A percentile compares a stretch with the other conserved stretches of the same genome.
Evolutionary conservation across 164 flowering plant genomes (phyloP).

Genomic region (Cinnamomum chago): DNA sequence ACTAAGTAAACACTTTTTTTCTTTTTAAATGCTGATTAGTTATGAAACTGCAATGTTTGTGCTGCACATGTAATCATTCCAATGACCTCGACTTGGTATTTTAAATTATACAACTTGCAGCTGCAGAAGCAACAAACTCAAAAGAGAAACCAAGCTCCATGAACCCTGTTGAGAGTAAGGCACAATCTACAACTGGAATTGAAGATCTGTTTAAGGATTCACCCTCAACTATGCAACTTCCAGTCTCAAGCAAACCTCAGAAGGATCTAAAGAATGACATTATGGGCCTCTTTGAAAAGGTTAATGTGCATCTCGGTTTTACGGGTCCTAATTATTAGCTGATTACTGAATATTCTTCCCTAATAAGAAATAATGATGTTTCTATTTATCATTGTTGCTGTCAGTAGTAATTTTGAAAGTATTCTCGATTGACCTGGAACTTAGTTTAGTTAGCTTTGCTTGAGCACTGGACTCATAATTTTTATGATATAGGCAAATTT

Average conservation of each 20-base stretch:
- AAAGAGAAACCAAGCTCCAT: constrained; percentile 39
- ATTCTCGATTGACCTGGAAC: not conserved
- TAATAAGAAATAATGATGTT: not conserved
- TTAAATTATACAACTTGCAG: constrained; percentile 29
- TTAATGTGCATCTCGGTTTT: not conserved
- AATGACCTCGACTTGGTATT: not conserved
- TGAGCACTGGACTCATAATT: not conserved
- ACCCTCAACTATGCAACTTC: constrained; percentile 21
- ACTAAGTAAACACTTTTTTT: too few species aligned
- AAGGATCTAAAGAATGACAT: constrained; percentile 88
- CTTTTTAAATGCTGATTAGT: not conserved
- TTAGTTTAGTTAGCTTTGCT: not conserved
- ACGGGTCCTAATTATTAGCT: not conserved
- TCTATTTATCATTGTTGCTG: not conserved
- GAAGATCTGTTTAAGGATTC: constrained; percentile 72
- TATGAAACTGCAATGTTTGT: not conserved
- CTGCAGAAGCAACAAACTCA: constrained; percentile 56
- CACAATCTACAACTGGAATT: constrained; percentile 47
- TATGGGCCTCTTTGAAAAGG: constrained; percentile 98
- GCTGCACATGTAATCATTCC: not conserved
- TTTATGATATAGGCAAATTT: not conserved
- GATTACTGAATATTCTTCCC: not conserved
- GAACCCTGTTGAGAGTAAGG: constrained; percentile 39
- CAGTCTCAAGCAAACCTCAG: constrained; percentile 41
- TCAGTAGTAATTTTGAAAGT: not conserved